Conservation (phyloP, 1,139 yeast genomes). For the Hyphopichia fennica region DNA sequence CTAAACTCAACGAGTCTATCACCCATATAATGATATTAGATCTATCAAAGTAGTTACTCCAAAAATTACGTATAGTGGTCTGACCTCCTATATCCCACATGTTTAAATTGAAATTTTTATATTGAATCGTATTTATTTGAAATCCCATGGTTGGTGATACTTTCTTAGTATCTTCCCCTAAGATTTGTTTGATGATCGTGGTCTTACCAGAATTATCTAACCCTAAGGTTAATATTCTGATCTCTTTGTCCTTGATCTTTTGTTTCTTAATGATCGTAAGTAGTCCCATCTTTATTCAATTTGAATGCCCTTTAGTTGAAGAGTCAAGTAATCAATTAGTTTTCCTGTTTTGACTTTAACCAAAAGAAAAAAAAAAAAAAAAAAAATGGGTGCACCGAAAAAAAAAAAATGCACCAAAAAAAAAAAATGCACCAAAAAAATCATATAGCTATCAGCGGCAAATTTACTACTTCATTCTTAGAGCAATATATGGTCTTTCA, state of each 20-base stretch:
- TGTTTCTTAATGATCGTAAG: slow-evolving; percentile 80
- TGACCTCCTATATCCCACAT: slow-evolving; percentile 94
- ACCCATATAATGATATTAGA: slow-evolving; percentile 91
- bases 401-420: neutral
- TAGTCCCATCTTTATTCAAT: slow-evolving; percentile 64
- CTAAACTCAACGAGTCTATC: slow-evolving; percentile 67
- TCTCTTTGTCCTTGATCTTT: slow-evolving; percentile 73
- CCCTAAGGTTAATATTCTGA: slow-evolving; percentile 74
- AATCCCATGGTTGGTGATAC: slow-evolving; percentile 56
- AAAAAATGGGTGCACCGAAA: neutral
- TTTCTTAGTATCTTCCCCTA: slow-evolving; percentile 44
- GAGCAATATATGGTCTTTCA: no score
- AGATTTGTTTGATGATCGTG: slow-evolving; percentile 66
- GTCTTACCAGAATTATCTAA: slow-evolving; percentile 91
- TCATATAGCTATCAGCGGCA: neutral
- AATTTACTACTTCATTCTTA: neutral
- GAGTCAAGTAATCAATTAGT: neutral
- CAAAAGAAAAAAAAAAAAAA: no score
- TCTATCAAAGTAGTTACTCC: slow-evolving; percentile 89
- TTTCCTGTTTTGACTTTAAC: no score
- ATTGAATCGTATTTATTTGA: slow-evolving; percentile 45
- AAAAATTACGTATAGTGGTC: slow-evolving; percentile 70
- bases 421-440: neutral
- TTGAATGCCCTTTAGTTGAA: neutral
- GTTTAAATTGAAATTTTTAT: slow-evolving; percentile 35